These are phyloP conservation scores for Ustilago vetiveriae DNA, from an alignment of 1,284 basidiomycete species.

Conservation along the genomic window DNA sequence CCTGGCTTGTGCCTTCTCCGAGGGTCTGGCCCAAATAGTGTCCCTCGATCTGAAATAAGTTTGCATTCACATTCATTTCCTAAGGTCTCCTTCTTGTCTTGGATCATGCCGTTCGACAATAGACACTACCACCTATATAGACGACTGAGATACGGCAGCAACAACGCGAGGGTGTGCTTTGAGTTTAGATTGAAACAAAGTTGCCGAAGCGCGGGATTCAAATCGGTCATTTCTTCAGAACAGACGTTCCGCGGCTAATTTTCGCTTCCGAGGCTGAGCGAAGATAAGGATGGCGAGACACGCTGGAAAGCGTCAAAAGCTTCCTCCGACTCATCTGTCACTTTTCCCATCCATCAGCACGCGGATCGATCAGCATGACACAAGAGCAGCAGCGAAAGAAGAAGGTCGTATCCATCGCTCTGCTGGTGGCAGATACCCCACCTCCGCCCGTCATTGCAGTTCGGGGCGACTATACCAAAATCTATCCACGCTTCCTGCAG, in stretches of 20 bases:
- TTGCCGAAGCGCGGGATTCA: conserved; percentile 1
- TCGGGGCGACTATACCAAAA: conserved; percentile 54
- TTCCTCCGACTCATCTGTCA: too few species aligned
- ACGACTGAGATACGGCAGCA: too few species aligned
- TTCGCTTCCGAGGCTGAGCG: neutral
- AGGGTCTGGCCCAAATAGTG: neutral
- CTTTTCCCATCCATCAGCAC: too few species aligned
- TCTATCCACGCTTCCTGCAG: conserved; percentile 57
- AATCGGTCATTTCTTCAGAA: conserved; percentile 3
- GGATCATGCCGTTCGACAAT: too few species aligned
- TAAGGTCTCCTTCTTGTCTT: neutral
- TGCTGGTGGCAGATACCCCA: conserved; percentile 60
- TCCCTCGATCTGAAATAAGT: neutral
- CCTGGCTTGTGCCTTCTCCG: conserved; percentile 11
- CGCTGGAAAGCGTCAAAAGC: neutral
- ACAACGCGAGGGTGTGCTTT: too few species aligned
- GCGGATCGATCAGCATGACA: conserved; percentile 9
- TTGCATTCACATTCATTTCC: neutral
- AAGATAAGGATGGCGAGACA: conserved; percentile 7
- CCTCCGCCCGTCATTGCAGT: conserved; percentile 43
- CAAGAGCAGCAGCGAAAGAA: conserved; percentile 35
- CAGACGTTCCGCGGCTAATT: conserved; percentile 5
- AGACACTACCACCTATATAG: too few species aligned
- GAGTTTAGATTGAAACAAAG: too few species aligned
- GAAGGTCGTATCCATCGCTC: conserved; percentile 53